Conservation (phyloP, 2,329 filamentous ascomycete genomes). For the Pseudogymnoascus sp. region DNA sequence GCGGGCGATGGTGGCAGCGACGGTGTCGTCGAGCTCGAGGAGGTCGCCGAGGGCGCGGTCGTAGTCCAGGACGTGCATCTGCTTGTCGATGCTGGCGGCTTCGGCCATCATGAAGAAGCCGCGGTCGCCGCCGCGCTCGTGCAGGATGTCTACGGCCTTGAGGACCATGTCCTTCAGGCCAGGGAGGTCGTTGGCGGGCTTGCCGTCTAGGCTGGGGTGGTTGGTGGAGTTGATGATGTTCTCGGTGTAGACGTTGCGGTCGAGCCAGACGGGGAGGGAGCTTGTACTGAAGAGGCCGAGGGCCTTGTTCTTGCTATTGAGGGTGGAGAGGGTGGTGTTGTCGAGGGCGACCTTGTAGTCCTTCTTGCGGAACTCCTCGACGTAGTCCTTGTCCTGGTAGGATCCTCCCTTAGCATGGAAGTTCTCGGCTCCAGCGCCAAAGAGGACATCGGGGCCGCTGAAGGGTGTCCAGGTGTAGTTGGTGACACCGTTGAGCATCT, state of each 20-base stretch:
- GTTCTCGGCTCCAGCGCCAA: slow-evolving; percentile 75
- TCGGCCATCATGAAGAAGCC: slow-evolving; percentile 87
- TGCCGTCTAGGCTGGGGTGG: slow-evolving; percentile 56
- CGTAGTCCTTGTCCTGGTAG: slow-evolving; percentile 68
- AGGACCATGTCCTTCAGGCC: slow-evolving; percentile 85
- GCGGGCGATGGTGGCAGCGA: slow-evolving; percentile 65
- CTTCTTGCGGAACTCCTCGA: slow-evolving; percentile 58
- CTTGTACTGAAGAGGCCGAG: slow-evolving; percentile 70
- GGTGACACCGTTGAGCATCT: slow-evolving; percentile 64
- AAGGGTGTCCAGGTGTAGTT: slow-evolving; percentile 78
- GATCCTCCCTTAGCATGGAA: slow-evolving; percentile 60
- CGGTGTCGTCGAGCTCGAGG: slow-evolving; percentile 76
- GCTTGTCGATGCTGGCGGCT: slow-evolving; percentile 79
- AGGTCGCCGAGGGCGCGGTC: slow-evolving; percentile 78
- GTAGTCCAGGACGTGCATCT: slow-evolving; percentile 81
- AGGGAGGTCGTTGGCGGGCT: slow-evolving; percentile 63
- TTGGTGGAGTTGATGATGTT: slow-evolving; percentile 61
- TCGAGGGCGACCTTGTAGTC: slow-evolving; percentile 67
- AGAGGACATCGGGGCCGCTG: slow-evolving; percentile 69
- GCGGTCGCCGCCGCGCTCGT: slow-evolving; percentile 54
- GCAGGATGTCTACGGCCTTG: slow-evolving; percentile 75
- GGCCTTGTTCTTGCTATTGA: slow-evolving; percentile 51
- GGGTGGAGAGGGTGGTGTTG: slow-evolving; percentile 58
- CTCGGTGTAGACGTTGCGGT: slow-evolving; percentile 69
- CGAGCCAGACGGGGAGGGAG: slow-evolving; percentile 77